Percentiles rank a stretch among this genome's conserved stretches.
These are phyloP conservation scores for Lizonia empirigonia DNA, from an alignment of 2,329 filamentous ascomycete genomes.

Conservation along the genomic window DNA sequence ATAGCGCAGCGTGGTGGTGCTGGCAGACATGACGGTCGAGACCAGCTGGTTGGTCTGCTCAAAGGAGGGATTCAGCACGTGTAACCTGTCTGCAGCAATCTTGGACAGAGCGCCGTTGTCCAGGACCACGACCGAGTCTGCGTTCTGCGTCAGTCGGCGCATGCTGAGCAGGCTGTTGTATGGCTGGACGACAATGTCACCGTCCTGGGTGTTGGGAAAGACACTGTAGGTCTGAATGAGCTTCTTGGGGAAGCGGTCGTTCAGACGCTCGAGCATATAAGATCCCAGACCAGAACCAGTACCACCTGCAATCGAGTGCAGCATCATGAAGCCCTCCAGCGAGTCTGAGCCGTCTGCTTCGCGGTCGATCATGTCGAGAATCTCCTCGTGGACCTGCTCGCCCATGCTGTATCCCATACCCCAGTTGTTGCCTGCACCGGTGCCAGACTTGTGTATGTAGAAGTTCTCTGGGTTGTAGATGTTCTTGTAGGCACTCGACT, in stretches of 20 bases:
- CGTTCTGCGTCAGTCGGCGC: constrained; percentile 89
- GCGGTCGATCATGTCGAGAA: constrained; percentile 99
- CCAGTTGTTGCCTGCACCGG: constrained; percentile 98
- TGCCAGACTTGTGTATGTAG: constrained; percentile 91
- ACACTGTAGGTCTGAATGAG: constrained; percentile 99
- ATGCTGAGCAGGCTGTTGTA: constrained; percentile 97
- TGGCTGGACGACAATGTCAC: constrained; percentile 94
- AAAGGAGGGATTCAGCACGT: constrained; percentile 94
- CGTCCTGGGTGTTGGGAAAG: constrained; percentile 89
- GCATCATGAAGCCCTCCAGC: constrained; percentile 97
- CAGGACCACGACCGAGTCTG: constrained; percentile 94
- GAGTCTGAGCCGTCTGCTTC: constrained; percentile 98
- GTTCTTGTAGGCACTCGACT: constrained; percentile 92
- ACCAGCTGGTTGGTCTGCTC: constrained; percentile 95
- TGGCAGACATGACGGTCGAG: constrained; percentile 98
- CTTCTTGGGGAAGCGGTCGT: constrained; percentile 98
- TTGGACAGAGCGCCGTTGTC: constrained; percentile 93
- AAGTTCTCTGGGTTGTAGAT: constrained; percentile 99
- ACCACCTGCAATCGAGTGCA: constrained; percentile 96
- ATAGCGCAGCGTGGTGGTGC: constrained; percentile 93
- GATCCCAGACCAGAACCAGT: constrained; percentile 96
- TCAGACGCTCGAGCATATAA: constrained; percentile 91
- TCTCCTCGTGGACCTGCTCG: constrained; percentile 90
- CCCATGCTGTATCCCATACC: constrained; percentile 94
- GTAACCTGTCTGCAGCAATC: constrained; percentile 91